Conservation (phyloP, 164 flowering plant genomes). For the Liriodendron chinense region DNA sequence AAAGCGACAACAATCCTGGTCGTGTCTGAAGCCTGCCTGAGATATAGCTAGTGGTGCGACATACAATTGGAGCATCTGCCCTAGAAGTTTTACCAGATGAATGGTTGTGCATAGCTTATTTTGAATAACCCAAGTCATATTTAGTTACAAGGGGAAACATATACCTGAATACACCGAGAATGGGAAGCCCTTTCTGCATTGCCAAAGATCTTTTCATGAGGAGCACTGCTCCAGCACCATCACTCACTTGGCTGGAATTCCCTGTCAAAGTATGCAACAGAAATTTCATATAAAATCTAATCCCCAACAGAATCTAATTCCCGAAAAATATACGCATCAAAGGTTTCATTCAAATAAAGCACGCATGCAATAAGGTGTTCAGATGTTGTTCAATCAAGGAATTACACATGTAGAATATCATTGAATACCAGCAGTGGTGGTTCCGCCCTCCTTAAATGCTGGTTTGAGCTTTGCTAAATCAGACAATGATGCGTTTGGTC, state of each 20-base stretch:
- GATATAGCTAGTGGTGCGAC: too few species aligned
- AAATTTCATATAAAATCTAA: not conserved
- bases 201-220: constrained; percentile 94
- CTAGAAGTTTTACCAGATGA: not conserved
- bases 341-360: not conserved
- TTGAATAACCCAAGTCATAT: too few species aligned
- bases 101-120: not conserved
- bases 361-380: not conserved
- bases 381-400: not conserved
- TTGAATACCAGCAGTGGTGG: constrained; percentile 85
- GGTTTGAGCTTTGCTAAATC: constrained; percentile 76
- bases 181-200: constrained; percentile 74
- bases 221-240: constrained; percentile 98
- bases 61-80: too few species aligned
- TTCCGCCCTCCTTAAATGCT: constrained; percentile 83
- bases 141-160: not conserved
- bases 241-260: constrained; percentile 96
- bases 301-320: not conserved
- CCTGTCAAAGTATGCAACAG: constrained; percentile 35
- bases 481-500: constrained; percentile 56
- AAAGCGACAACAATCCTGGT: not conserved
- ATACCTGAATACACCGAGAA: constrained; percentile 95
- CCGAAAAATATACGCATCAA: not conserved
- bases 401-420: not conserved
- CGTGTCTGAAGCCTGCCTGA: not conserved